A percentile compares a stretch with the other conserved stretches of the same genome.
Evolutionary conservation across 345 rosid genomes (phyloP).

Genomic region (Pelargonium nanum): DNA sequence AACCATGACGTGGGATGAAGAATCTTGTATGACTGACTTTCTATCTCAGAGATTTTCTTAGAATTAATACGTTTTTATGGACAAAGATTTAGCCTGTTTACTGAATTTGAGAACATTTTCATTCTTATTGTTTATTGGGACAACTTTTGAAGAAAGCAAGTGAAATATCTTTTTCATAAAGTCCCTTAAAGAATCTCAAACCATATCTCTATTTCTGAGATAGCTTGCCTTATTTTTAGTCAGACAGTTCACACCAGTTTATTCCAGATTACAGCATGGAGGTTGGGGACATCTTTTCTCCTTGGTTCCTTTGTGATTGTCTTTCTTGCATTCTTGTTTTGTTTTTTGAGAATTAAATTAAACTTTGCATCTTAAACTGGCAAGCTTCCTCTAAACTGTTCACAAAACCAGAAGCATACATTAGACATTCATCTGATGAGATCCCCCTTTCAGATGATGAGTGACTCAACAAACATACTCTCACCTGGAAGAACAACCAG

Average conservation of each 20-base stretch:
- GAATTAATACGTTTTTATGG: too few species aligned
- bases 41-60: too few species aligned
- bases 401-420: not conserved
- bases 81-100: too few species aligned
- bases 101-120: too few species aligned
- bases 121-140: not conserved
- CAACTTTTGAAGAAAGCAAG: not conserved
- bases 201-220: not conserved
- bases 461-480: conserved; percentile 91
- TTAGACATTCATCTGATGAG: conserved; percentile 3
- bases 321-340: not conserved
- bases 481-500: conserved; percentile 95
- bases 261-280: not conserved
- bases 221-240: not conserved
- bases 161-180: not conserved
- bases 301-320: too few species aligned
- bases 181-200: not conserved
- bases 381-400: not conserved
- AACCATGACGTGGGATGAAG: too few species aligned
- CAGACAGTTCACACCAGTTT: not conserved
- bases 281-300: not conserved
- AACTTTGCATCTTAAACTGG: not conserved
- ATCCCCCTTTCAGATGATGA: conserved; percentile 69
- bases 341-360: too few species aligned
- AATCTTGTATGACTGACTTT: too few species aligned